These are phyloP conservation scores for Zygoascus flipseniorum DNA, from an alignment of 805 yeast species.

Conservation along the genomic window DNA sequence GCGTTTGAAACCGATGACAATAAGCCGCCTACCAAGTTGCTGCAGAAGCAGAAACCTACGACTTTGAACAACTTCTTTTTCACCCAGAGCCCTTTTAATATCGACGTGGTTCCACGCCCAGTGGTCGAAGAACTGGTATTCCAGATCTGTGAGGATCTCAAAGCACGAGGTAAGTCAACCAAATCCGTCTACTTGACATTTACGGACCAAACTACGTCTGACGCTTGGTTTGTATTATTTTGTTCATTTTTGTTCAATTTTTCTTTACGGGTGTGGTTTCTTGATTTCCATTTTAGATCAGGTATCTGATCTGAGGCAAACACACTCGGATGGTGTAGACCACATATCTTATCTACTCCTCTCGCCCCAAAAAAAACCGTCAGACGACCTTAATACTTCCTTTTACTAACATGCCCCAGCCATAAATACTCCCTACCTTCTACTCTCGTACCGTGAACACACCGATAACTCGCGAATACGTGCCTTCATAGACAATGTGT, in stretches of 20 bases:
- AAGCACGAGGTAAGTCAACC: constrained; percentile 41
- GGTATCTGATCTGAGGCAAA: too few species aligned
- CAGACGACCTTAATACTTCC: too few species aligned
- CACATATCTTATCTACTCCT: neutral
- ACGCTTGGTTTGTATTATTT: too few species aligned
- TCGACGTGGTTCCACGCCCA: constrained; percentile 19
- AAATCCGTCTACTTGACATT: neutral
- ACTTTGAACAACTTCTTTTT: constrained; percentile 17
- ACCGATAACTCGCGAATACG: constrained; percentile 46
- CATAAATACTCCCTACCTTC: constrained; percentile 59
- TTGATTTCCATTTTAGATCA: too few species aligned
- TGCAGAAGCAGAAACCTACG: neutral
- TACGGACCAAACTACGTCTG: neutral
- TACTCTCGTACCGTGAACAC: constrained; percentile 71
- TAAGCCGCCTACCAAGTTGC: constrained; percentile 5
- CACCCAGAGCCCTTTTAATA: constrained; percentile 17
- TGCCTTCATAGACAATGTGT: constrained; percentile 45
- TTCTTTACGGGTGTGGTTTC: too few species aligned
- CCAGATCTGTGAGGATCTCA: constrained; percentile 61
- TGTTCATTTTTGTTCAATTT: too few species aligned
- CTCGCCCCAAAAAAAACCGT: neutral
- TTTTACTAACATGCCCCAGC: neutral
- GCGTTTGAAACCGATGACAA: neutral
- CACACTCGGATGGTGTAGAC: neutral
- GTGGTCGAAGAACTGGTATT: constrained; percentile 58